phyloP scores from a whole-genome alignment of 2,329 filamentous ascomycete species.

The Talaromyces albobiverticillius region DNA sequence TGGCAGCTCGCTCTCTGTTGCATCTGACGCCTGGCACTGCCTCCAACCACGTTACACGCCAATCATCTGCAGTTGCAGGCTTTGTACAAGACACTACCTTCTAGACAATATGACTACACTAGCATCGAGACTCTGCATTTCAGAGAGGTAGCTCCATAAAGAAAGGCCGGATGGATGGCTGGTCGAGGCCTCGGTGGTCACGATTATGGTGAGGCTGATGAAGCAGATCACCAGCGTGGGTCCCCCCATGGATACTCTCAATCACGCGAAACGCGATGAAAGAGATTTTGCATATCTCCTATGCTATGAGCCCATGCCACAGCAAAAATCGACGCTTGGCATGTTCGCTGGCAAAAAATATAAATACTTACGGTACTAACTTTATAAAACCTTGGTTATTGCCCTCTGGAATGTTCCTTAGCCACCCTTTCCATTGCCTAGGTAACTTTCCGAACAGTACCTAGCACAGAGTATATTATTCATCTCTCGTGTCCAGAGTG shows the following conservation, averaged over 20 bases:
- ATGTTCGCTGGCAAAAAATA: neutral
- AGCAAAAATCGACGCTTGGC: conserved; percentile 1
- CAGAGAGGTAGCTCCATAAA: too few species aligned
- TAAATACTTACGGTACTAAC: neutral
- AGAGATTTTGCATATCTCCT: neutral
- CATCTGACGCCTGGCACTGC: neutral
- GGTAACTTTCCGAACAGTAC: neutral
- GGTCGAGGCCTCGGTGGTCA: too few species aligned
- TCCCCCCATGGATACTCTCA: too few species aligned
- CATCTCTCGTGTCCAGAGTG: neutral
- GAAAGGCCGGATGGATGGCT: neutral
- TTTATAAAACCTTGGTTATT: neutral
- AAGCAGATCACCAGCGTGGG: too few species aligned
- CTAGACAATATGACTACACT: too few species aligned
- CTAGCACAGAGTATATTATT: neutral
- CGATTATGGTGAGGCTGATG: too few species aligned
- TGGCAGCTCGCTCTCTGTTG: neutral
- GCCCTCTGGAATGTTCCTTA: neutral
- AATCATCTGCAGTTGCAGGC: neutral
- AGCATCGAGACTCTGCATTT: too few species aligned
- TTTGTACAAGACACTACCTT: too few species aligned
- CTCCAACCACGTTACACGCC: neutral
- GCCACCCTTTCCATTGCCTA: neutral
- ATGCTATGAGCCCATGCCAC: conserved; percentile 2
- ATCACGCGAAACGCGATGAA: too few species aligned